These are phyloP conservation scores for Aethionema arabicum DNA, from an alignment of 345 rosid genomes.

Conservation along the genomic window DNA sequence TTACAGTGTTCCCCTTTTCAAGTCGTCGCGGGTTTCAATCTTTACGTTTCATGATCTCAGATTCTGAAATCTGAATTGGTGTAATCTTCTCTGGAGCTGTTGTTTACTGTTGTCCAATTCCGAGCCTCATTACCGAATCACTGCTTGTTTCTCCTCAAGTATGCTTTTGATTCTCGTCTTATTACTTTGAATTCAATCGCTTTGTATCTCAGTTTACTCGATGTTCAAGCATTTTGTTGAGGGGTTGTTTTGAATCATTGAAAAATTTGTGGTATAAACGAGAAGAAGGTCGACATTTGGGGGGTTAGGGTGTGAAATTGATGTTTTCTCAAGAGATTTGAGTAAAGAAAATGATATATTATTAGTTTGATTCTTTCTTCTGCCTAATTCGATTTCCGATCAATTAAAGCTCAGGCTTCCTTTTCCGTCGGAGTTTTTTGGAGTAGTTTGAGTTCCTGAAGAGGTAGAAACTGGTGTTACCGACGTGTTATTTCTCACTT, in stretches of 20 bases:
- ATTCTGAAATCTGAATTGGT: no score
- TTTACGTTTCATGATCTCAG: no score
- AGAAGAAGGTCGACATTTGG: constrained; percentile 9
- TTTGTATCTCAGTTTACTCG: neutral
- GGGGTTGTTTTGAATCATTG: constrained; percentile 12
- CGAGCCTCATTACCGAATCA: constrained; percentile 15
- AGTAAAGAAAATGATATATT: neutral
- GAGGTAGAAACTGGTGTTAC: no score
- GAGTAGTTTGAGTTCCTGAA: no score
- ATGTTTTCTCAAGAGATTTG: neutral
- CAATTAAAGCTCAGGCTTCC: neutral
- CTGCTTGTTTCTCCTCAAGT: constrained; percentile 5
- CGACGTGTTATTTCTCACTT: neutral
- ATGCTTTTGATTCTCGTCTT: neutral
- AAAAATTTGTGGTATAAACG: constrained; percentile 6
- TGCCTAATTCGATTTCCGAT: constrained; percentile 23
- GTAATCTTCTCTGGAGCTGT: constrained; percentile 2
- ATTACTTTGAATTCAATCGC: constrained; percentile 3
- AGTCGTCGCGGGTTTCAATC: no score
- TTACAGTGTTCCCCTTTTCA: no score
- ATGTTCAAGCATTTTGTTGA: neutral
- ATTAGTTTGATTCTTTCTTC: neutral
- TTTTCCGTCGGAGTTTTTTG: no score
- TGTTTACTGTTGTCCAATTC: neutral
- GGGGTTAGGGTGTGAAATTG: constrained; percentile 8